Evolutionary conservation across 345 rosid species (phyloP), one percentile per base, ranked within the genome.

Genomic region (Citrus medica): DNA sequence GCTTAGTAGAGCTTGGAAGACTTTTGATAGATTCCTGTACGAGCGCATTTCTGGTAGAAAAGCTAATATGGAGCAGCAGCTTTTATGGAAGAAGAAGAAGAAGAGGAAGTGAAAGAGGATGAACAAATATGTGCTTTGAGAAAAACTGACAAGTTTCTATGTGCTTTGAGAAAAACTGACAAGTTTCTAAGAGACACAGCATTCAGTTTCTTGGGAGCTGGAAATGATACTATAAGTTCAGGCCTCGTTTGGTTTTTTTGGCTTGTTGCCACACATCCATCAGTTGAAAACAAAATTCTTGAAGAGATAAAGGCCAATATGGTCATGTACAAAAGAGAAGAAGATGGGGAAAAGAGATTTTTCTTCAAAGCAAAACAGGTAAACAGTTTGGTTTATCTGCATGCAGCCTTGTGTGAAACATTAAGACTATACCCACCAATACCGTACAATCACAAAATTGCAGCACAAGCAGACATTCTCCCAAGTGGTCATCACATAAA

Each of bases 191-290:
- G 86, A 78, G 86, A 86, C 75, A 24, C 64, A 7, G 64, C 80
- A 21, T 71, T 79, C 5, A 83, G 55, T 33, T 73, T 86, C 27
- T 4, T 86, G 42, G 48, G 65, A 25, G 91, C 86, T 19, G 91
- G 88, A 14, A 85, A 82, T 72, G 89, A 86, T 79, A 76, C 91
- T 0, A 42, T 86, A 72, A 83, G 74, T 55, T 69, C 85, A n/a
- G 79, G 79, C 16, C 81, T 86, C 46, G 35, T 76, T 35, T 88
- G 88, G 88, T 80, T 84, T 51, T 74, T 83, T 42, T 88, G 89
- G 89, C 83, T 86, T 10, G 62, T 85, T 10, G 69, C 82, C 1
- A 85, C 67, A 9, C 77, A 88, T 61, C 91, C 87, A 2, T 21
- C 72, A 0, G 84, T 79, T 0, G 83, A 84, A 30, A 37, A 66